Conservation (phyloP, 306 rosid species). For the Herpetospermum pedunculosum region DNA sequence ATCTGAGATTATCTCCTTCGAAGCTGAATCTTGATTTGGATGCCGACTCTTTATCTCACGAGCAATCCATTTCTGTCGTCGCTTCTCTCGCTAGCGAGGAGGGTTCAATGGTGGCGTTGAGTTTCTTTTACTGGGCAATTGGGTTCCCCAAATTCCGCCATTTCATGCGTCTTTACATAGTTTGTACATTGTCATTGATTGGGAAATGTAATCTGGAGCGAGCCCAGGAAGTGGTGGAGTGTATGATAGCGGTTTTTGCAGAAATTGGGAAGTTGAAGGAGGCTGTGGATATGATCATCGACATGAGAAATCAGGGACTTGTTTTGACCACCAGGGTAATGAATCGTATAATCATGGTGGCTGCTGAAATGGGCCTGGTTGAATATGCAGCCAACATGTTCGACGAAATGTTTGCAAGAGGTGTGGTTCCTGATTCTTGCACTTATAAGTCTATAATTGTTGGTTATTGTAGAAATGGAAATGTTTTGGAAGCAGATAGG, state of each 20-base stretch:
- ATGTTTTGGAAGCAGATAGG: slow-evolving; percentile 56
- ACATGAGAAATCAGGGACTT: slow-evolving; percentile 69
- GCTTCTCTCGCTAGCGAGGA: slow-evolving; percentile 60
- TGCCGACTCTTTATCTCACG: slow-evolving; percentile 37
- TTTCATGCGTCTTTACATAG: slow-evolving; percentile 59
- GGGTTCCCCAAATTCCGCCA: slow-evolving; percentile 44
- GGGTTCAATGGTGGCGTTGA: slow-evolving; percentile 65
- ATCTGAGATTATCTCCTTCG: slow-evolving; percentile 28
- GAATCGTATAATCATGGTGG: slow-evolving; percentile 34
- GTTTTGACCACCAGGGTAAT: slow-evolving; percentile 30
- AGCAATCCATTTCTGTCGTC: slow-evolving; percentile 49
- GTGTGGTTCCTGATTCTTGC: slow-evolving; percentile 44
- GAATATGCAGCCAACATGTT: slow-evolving; percentile 67
- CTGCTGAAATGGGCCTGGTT: slow-evolving; percentile 30
- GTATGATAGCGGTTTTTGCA: slow-evolving; percentile 49
- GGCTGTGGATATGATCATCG: slow-evolving; percentile 62
- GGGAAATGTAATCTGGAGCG: slow-evolving; percentile 45
- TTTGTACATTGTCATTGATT: slow-evolving; percentile 43
- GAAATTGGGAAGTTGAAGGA: slow-evolving; percentile 72
- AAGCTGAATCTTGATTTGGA: slow-evolving; percentile 40
- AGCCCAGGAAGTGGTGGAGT: slow-evolving; percentile 57
- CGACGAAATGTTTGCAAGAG: slow-evolving; percentile 75
- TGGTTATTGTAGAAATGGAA: slow-evolving; percentile 42
- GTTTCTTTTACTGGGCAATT: slow-evolving; percentile 69
- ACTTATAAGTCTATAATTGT: slow-evolving; percentile 62